These are phyloP conservation scores for Leccinum arenicola DNA, from an alignment of 768 basidiomycete species.

Conservation along the genomic window DNA sequence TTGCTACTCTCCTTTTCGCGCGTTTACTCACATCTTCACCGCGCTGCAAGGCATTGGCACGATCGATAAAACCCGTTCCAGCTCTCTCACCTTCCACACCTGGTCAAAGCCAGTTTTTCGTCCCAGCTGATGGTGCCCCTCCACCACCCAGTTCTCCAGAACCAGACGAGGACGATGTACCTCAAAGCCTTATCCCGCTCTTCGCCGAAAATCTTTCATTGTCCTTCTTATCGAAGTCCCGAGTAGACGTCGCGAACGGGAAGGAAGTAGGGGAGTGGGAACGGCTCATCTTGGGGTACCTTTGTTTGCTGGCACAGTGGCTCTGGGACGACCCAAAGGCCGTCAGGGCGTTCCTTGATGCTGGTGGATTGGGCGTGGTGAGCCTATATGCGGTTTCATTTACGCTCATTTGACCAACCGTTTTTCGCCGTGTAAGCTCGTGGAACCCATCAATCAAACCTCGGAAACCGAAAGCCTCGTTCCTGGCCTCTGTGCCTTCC, in stretches of 20 bases:
- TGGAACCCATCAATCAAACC: slow-evolving; percentile 91
- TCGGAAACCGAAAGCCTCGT: slow-evolving; percentile 83
- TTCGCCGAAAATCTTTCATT: slow-evolving; percentile 89
- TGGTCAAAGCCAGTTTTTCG: slow-evolving; percentile 54
- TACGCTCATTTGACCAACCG: not conserved
- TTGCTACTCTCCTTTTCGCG: slow-evolving; percentile 76
- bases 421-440: slow-evolving; percentile 52
- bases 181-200: slow-evolving; percentile 77
- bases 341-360: slow-evolving; percentile 85
- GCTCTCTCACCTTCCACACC: slow-evolving; percentile 30
- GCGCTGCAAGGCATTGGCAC: slow-evolving; percentile 60
- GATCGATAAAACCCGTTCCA: slow-evolving; percentile 56
- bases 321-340: slow-evolving; percentile 93
- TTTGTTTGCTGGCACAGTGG: slow-evolving; percentile 86
- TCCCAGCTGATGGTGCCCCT: slow-evolving; percentile 66
- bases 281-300: slow-evolving; percentile 79
- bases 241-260: slow-evolving; percentile 48
- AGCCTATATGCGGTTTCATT: slow-evolving; percentile 31
- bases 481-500: slow-evolving; percentile 86
- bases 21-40: slow-evolving; percentile 72
- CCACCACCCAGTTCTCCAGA: slow-evolving; percentile 33
- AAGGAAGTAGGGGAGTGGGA: slow-evolving; percentile 88
- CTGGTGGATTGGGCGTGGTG: slow-evolving; percentile 88
- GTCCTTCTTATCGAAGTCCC: slow-evolving; percentile 72
- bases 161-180: slow-evolving; percentile 56